Percentiles rank a stretch among this genome's conserved stretches.
phyloP scores from a whole-genome alignment of 176 grass and related monocot species.

The Aegilops umbellulata region DNA sequence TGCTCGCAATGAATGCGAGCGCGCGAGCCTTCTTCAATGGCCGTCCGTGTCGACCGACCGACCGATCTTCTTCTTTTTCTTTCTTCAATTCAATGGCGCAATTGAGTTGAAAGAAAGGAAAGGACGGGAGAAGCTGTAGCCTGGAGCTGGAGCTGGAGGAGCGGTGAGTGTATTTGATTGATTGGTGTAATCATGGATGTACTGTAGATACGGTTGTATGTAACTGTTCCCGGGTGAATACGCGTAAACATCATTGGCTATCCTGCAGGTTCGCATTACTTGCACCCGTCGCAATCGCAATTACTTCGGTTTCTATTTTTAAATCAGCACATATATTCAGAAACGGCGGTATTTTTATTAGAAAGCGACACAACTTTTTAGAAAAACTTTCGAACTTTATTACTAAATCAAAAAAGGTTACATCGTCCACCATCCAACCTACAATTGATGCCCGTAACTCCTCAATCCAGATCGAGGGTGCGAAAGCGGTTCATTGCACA shows the following conservation, averaged over 20 bases:
- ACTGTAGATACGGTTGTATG: slow-evolving; percentile 23
- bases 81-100: neutral
- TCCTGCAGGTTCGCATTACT: neutral
- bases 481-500: no score
- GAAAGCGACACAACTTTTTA: neutral
- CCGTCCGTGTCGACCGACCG: slow-evolving; percentile 17
- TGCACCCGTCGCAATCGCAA: no score
- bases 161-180: neutral
- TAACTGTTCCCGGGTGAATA: neutral
- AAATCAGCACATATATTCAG: no score
- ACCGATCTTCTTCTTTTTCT: neutral
- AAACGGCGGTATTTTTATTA: no score
- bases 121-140: neutral
- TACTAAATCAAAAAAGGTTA: no score
- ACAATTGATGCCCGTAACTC: no score
- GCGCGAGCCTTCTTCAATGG: slow-evolving; percentile 14
- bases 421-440: no score
- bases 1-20: slow-evolving; percentile 23
- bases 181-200: neutral
- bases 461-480: no score
- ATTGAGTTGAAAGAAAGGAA: neutral
- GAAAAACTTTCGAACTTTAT: no score
- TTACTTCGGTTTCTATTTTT: no score
- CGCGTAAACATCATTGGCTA: neutral
- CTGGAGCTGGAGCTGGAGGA: neutral